Percentiles rank a stretch among this genome's conserved stretches.
phyloP scores from a whole-genome alignment of 176 grass and related monocot genomes.

The Echinochloa phyllopogon region DNA sequence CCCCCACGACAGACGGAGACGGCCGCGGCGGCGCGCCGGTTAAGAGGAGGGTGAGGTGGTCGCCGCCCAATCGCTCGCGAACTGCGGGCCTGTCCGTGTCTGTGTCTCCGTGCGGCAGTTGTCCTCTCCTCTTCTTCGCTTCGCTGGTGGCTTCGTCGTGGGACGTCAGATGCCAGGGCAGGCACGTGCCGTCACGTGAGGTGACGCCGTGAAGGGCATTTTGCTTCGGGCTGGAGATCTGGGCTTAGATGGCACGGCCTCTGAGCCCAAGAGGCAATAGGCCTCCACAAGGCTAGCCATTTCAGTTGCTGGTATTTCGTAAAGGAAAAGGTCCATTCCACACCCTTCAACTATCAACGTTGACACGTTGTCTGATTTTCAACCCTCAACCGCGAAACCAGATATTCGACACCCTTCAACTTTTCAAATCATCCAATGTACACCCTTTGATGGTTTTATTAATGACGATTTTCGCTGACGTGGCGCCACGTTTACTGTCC shows the following conservation, averaged over 20 bases:
- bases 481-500: too few species aligned
- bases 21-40: neutral
- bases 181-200: constrained; percentile 42
- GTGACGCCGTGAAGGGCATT: neutral
- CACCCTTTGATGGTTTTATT: too few species aligned
- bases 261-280: neutral
- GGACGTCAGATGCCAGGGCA: constrained; percentile 18
- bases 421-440: too few species aligned
- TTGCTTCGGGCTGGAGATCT: neutral
- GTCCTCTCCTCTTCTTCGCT: neutral
- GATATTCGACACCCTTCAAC: too few species aligned
- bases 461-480: too few species aligned
- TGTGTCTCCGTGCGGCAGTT: constrained; percentile 35
- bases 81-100: neutral
- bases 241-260: neutral
- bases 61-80: constrained; percentile 3
- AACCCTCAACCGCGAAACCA: too few species aligned
- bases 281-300: neutral
- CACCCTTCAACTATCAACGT: too few species aligned
- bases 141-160: constrained; percentile 20
- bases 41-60: constrained; percentile 1
- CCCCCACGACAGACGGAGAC: neutral
- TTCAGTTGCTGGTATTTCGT: too few species aligned
- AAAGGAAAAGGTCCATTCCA: too few species aligned
- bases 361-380: too few species aligned